Base-by-base conservation (phyloP, 805 yeast species). In the Candida tibetensis region DNA sequence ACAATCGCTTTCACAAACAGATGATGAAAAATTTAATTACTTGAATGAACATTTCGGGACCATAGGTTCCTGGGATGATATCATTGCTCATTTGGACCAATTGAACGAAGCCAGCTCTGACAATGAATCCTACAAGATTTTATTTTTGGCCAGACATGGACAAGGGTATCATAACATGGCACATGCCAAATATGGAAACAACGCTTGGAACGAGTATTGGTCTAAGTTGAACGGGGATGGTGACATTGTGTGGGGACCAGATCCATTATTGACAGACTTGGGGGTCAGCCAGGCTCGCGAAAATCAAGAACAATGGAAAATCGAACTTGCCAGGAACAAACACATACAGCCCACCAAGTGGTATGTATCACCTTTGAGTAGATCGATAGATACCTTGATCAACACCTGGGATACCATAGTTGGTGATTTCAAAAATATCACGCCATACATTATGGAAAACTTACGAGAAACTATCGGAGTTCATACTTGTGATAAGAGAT, bases 81-180 rank as follows among this genome's bases (percentile, higher is more conserved):
- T 46, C 12, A 27, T 48, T 2, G 17, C 34, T 2, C 46, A 60
- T n/a, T 49, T 76, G 13, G 42, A 54, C 4, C 45, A 52, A n/a
- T 57, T 76, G 47, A 74, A 72, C 42, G 47, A 41, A 2, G 29
- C 41, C 5, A 49, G 64, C 23, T 46, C 41, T 4, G 47, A 40
- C 2, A 52, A 62, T 37, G 63, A 49, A n/a, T 38, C 42, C 5
- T 76, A 73, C 54, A 76, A 75, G 51, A 48, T 76, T 8, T 53
- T 76, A 28, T 67, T 67, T 41, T 58, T 74, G 25, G 78, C 74
- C 4, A 64, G 81, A 36, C 81, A 76, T 44, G 80, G 79, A 4
- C 76, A 76, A 44, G 81, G 80, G 2, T 73, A 48, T 49, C 81
- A 76, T 48, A 76, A 76, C 47, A 51, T 62, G 39, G 77, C 74